Evolutionary conservation across 1,139 yeast genomes (phyloP).

Genomic region (Pichia sp.): DNA sequence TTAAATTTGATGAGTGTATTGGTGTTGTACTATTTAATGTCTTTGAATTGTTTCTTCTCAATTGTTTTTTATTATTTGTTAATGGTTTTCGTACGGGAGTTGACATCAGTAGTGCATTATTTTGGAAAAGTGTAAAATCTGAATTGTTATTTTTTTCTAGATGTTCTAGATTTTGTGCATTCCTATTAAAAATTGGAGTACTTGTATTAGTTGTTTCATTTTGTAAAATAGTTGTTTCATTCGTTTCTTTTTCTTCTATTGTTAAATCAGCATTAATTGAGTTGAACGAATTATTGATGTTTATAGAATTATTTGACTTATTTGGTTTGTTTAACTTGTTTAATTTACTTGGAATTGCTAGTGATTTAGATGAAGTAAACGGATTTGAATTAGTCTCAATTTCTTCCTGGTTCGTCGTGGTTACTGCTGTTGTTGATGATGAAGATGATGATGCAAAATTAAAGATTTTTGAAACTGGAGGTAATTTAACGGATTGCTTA

Average conservation of each 20-base stretch:
- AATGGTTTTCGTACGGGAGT: conserved; percentile 10
- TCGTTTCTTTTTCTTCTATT: conserved; percentile 4
- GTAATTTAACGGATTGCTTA: conserved; percentile 17
- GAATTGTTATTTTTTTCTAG: conserved; percentile 9
- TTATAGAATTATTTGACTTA: too few relatives aligned
- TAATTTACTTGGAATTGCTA: too few relatives aligned
- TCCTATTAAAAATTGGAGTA: conserved; percentile 4
- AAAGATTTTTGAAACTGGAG: conserved; percentile 23
- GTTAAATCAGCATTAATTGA: conserved; percentile 1
- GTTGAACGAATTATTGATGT: too few relatives aligned
- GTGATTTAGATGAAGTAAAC: too few relatives aligned
- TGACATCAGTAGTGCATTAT: conserved; percentile 5
- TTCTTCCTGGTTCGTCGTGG: too few relatives aligned
- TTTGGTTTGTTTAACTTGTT: too few relatives aligned
- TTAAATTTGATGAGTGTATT: neutral
- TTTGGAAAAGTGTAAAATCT: conserved; percentile 14
- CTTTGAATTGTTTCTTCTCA: conserved; percentile 1
- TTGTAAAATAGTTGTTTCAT: conserved; percentile 12
- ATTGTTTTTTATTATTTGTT: neutral
- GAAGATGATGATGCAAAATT: neutral
- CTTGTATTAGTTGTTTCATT: conserved; percentile 10
- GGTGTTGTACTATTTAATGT: neutral
- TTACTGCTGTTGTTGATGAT: neutral
- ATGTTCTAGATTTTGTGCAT: conserved; percentile 4
- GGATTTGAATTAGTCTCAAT: too few relatives aligned